Evolutionary conservation across 805 yeast genomes (phyloP).

Genomic region (Sugiyamaella marilandica): DNA sequence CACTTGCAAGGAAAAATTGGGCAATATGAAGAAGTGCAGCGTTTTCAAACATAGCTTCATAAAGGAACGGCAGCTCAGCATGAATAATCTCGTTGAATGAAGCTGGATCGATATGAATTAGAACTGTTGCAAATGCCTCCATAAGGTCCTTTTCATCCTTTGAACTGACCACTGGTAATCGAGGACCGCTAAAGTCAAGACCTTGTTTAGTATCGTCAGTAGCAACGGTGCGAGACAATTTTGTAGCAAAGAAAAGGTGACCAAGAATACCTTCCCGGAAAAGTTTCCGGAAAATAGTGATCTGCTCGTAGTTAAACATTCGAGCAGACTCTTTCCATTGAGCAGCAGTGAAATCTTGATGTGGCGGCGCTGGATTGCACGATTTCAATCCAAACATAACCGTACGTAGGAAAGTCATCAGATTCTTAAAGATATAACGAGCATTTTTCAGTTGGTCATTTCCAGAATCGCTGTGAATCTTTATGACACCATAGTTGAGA

Average conservation of each 20-base stretch:
- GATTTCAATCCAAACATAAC: constrained; percentile 83
- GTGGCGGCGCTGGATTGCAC: constrained; percentile 71
- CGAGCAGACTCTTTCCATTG: constrained; percentile 85
- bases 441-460: constrained; percentile 81
- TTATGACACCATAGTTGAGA: constrained; percentile 52
- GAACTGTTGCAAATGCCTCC: constrained; percentile 93
- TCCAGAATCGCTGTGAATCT: constrained; percentile 45
- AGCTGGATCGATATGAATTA: constrained; percentile 90
- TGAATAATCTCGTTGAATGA: constrained; percentile 90
- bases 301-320: constrained; percentile 78
- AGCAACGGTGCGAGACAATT: constrained; percentile 31
- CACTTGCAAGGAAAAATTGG: constrained; percentile 89
- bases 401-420: constrained; percentile 85
- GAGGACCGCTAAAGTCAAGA: constrained; percentile 48
- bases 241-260: constrained; percentile 63
- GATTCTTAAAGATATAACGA: constrained; percentile 76
- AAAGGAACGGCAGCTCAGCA: constrained; percentile 70
- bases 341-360: constrained; percentile 45
- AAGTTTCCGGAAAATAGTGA: constrained; percentile 64
- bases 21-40: constrained; percentile 86
- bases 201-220: constrained; percentile 22
- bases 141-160: constrained; percentile 92
- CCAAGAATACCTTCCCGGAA: constrained; percentile 84
- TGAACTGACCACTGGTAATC: constrained; percentile 77
- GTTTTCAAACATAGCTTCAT: constrained; percentile 72